Percentiles rank a stretch among this genome's conserved stretches.
Evolutionary conservation across 192 early-diverging fungal genomes (phyloP).

Genomic region (Coemansia sp.): DNA sequence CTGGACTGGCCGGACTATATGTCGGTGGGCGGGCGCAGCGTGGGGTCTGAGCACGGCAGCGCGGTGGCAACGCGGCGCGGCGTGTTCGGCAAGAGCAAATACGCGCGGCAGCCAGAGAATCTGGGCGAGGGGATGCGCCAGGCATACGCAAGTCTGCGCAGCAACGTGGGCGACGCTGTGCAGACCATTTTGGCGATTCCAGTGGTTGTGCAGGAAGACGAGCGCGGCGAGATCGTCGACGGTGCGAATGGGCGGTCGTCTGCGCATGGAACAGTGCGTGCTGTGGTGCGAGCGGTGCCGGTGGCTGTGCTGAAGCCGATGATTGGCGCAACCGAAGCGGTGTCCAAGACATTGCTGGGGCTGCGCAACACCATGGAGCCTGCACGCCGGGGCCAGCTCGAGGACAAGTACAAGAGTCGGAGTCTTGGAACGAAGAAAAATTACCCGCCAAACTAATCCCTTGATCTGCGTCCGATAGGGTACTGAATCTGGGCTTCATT

Average conservation of each 20-base stretch:
- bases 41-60: constrained; percentile 7
- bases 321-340: constrained; percentile 92
- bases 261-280: constrained; percentile 49
- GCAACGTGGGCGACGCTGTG: constrained; percentile 80
- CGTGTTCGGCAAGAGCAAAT: constrained; percentile 67
- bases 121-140: constrained; percentile 81
- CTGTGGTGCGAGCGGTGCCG: constrained; percentile 66
- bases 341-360: constrained; percentile 88
- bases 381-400: constrained; percentile 67
- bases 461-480: background rate
- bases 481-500: too few relatives aligned
- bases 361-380: constrained; percentile 91
- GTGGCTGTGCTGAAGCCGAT: constrained; percentile 92
- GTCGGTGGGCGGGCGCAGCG: constrained; percentile 39
- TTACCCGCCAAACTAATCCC: constrained; percentile 13
- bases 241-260: constrained; percentile 52
- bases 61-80: constrained; percentile 17
- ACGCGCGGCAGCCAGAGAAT: constrained; percentile 81
- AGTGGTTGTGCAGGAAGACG: constrained; percentile 71
- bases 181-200: constrained; percentile 90
- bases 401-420: constrained; percentile 67
- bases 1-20: constrained; percentile 52
- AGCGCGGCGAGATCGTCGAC: constrained; percentile 18
- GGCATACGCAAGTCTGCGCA: constrained; percentile 76
- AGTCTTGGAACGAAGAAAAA: constrained; percentile 39